phyloP scores from a whole-genome alignment of 352 stramenopile genomes.

The Pythium brassicae region DNA sequence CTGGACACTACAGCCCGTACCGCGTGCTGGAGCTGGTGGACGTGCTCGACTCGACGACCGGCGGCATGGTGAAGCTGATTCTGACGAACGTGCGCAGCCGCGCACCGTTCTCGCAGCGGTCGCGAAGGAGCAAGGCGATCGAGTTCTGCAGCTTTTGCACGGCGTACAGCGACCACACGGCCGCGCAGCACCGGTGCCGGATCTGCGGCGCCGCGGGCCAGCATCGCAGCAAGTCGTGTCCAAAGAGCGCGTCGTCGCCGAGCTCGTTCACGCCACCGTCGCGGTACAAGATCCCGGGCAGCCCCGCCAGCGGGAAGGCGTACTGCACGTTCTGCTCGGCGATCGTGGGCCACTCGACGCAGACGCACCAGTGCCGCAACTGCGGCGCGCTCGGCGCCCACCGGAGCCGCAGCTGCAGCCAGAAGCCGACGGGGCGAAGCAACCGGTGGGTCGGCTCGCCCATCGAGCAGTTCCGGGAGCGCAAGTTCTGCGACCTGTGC shows the following conservation, averaged over 20 bases:
- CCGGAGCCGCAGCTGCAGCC: constrained; percentile 45
- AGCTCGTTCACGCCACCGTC: constrained; percentile 12
- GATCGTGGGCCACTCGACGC: constrained; percentile 50
- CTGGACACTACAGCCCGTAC: constrained; percentile 41
- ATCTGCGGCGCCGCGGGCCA: constrained; percentile 49
- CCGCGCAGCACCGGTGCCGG: constrained; percentile 56
- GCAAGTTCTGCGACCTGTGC: constrained; percentile 62
- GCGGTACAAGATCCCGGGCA: constrained; percentile 6
- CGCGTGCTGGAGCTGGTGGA: constrained; percentile 73
- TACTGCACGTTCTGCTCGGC: constrained; percentile 61
- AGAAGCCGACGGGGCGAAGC: constrained; percentile 17
- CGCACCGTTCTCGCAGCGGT: constrained; percentile 33
- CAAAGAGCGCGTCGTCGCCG: constrained; percentile 18
- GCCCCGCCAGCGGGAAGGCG: constrained; percentile 21
- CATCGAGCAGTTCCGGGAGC: constrained; percentile 27
- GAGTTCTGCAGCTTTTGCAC: constrained; percentile 72
- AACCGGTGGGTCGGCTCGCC: constrained; percentile 48
- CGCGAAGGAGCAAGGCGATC: constrained; percentile 25
- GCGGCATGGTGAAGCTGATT: constrained; percentile 70
- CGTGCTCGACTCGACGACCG: constrained; percentile 70
- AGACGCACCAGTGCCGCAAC: constrained; percentile 53
- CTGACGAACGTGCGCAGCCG: constrained; percentile 60
- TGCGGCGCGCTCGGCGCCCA: constrained; percentile 50
- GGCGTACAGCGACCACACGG: constrained; percentile 65
- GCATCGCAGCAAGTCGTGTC: constrained; percentile 60